Percentiles rank a stretch among this genome's conserved stretches.
phyloP scores from a whole-genome alignment of 2,329 filamentous ascomycete species.

The Alternaria ventricosa region DNA sequence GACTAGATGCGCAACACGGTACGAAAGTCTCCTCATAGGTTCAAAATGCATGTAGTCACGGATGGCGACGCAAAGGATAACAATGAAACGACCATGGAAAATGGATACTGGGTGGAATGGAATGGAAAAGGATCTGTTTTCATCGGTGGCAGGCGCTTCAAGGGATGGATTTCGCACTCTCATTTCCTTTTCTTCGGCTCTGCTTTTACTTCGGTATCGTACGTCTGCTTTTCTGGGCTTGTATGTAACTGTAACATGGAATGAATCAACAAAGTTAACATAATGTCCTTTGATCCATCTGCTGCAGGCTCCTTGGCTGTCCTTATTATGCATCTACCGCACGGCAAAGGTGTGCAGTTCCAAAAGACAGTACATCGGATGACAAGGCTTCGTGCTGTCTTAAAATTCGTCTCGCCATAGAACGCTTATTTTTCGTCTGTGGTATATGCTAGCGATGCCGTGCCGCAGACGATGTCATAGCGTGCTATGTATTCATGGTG shows the following conservation, averaged over 20 bases:
- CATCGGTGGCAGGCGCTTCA: constrained; percentile 2
- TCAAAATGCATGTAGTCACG: neutral
- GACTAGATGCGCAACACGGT: neutral
- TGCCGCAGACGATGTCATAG: no score
- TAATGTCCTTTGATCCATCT: no score
- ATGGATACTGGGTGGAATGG: neutral
- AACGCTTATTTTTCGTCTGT: no score
- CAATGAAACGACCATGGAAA: neutral
- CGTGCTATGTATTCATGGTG: no score
- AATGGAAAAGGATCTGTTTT: neutral
- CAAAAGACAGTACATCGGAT: no score
- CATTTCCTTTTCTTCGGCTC: neutral
- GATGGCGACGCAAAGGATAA: neutral
- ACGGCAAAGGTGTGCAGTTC: no score
- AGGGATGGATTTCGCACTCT: neutral
- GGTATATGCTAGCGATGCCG: no score
- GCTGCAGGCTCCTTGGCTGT: no score
- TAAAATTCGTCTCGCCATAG: no score
- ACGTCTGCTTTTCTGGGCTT: neutral
- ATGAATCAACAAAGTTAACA: neutral
- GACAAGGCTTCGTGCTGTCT: no score
- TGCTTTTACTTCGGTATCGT: neutral
- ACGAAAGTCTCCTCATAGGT: neutral
- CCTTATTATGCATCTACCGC: no score
- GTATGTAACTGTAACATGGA: neutral